A percentile compares a stretch with the other conserved stretches of the same genome.
Conservation (phyloP, 306 rosid species). For the Vicia sativa region DNA sequence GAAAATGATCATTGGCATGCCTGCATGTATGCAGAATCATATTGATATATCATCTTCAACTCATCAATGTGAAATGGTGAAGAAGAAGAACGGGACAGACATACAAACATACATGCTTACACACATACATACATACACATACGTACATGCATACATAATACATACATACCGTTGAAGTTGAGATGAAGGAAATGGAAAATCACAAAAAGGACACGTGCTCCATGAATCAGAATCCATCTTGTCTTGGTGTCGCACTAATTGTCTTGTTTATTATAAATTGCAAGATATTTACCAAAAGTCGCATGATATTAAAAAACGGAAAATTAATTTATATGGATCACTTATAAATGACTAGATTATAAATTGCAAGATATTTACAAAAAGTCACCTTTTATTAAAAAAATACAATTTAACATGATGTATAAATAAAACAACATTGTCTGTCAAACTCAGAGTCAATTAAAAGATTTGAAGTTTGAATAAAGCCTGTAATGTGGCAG, state of each 20-base stretch:
- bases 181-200: constrained; percentile 46
- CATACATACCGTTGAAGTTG: constrained; percentile 53
- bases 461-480: no score
- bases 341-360: not conserved
- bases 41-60: not conserved
- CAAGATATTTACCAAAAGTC: not conserved
- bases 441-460: no score
- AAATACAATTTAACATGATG: not conserved
- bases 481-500: no score
- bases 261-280: not conserved
- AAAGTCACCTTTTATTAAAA: not conserved
- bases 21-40: constrained; percentile 45
- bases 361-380: not conserved
- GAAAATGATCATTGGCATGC: constrained; percentile 70
- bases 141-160: not conserved
- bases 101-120: no score
- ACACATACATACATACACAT: no score
- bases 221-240: constrained; percentile 25
- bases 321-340: not conserved
- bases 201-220: constrained; percentile 59
- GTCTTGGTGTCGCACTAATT: not conserved
- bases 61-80: not conserved
- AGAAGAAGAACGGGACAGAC: not conserved
- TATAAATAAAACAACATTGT: no score
- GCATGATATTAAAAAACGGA: not conserved